Base-by-base conservation (phyloP, 176 grass and related monocot species). In the Phoenix roebelenii region DNA sequence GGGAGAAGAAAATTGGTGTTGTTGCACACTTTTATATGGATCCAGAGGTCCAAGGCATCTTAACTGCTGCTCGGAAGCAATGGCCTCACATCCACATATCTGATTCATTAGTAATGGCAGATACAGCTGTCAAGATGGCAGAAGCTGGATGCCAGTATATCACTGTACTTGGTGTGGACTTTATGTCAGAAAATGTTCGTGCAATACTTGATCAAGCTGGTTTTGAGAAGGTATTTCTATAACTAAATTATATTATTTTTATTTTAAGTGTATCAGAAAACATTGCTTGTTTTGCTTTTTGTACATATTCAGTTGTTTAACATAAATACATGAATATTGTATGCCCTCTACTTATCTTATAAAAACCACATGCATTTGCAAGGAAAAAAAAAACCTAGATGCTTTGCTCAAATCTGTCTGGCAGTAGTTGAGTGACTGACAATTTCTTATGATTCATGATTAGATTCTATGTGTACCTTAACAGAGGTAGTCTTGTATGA, bases 21-120 rank as follows among this genome's bases (percentile, higher is more conserved):
- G 92, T 97, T 15, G 87, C 92, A 66, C 92, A 97, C 59, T 97
- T 97, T 58, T 97, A 97, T 72, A 97, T 97, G 92, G 92, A 97
- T 76, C 92, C 92, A 57, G 92, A 97, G 76, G 92, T 97, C 32
- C 92, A 97, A 64, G 87, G 92, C 67, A 63, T 97, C 67, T 82
- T 97, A 52, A 91, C 86, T 74, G 92, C 87, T 67, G 83, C 92
- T 68, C 90, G 80, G 74, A 88, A 69, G 67, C 87, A 82, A 56
- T 97, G 92, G 92, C 92, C 92, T 50, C 87, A 97, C 66, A 97
- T 97, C 58, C 81, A 88, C 55, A 97, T 97, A 70, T 97, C 92
- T 20, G 92, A 97, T 73, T 97, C 92, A 20, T 76, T 97, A 57
- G 72, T 97, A 25, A 97, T 97, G 92, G 87, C 92, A 63, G 92